Conservation (phyloP, 2,329 filamentous ascomycete species). For the Nigrospora sphaerica region DNA sequence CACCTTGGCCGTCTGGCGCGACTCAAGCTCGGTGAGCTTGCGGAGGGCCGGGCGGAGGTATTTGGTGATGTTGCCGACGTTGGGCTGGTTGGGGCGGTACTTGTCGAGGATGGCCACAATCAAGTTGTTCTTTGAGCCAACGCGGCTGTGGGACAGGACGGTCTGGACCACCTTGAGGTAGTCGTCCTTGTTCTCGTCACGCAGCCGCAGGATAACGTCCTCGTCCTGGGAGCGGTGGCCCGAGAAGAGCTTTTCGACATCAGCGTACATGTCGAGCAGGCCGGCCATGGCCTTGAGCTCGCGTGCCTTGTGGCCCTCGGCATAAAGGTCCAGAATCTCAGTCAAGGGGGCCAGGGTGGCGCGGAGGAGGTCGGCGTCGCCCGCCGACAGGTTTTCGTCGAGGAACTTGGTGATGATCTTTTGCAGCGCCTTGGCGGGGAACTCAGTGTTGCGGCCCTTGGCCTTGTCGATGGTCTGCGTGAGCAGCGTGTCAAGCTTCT, state of each 20-base stretch:
- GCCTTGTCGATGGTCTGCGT: conserved; percentile 81
- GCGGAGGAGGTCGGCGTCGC: conserved; percentile 68
- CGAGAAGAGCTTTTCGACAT: conserved; percentile 82
- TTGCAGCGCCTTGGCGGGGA: conserved; percentile 80
- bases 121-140: conserved; percentile 89
- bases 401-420: conserved; percentile 85
- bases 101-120: conserved; percentile 86
- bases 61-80: conserved; percentile 80
- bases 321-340: conserved; percentile 71
- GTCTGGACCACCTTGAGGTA: conserved; percentile 77
- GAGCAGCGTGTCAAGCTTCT: conserved; percentile 79
- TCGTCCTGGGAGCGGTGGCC: conserved; percentile 81
- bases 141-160: conserved; percentile 88
- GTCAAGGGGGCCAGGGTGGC: conserved; percentile 67
- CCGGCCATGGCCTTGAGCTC: conserved; percentile 77
- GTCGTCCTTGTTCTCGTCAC: conserved; percentile 95
- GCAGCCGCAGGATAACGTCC: conserved; percentile 84
- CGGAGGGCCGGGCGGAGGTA: conserved; percentile 77
- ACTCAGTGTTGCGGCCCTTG: conserved; percentile 71
- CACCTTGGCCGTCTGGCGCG: conserved; percentile 81
- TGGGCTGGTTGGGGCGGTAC: conserved; percentile 91
- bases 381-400: conserved; percentile 71
- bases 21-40: conserved; percentile 86
- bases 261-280: conserved; percentile 75
- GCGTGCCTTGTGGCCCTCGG: conserved; percentile 82